A percentile compares a stretch with the other conserved stretches of the same genome.
Conservation (phyloP, 2,329 filamentous ascomycete species). For the Podosphaera xanthii region DNA sequence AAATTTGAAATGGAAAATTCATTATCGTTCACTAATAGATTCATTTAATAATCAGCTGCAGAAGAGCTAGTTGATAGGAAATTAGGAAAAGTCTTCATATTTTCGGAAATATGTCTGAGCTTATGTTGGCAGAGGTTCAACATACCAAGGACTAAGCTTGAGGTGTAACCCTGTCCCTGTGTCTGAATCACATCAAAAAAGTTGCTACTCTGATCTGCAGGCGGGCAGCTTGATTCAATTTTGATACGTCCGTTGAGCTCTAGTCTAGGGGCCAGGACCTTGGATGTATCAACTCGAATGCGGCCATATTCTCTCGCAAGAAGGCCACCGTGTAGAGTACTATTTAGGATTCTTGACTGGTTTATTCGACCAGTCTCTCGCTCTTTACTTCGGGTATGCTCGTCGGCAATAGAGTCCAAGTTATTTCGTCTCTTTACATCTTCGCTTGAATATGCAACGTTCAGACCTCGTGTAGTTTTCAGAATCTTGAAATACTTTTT, state of each 20-base stretch:
- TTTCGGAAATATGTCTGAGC: neutral
- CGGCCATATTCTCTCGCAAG: constrained; percentile 8
- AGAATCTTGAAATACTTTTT: constrained; percentile 48
- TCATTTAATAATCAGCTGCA: neutral
- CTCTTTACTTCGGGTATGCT: constrained; percentile 18
- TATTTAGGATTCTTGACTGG: constrained; percentile 6
- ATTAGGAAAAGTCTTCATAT: neutral
- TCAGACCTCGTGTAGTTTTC: constrained; percentile 25
- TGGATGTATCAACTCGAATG: constrained; percentile 2
- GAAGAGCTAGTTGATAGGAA: neutral
- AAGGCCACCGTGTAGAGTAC: constrained; percentile 8
- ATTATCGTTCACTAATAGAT: neutral
- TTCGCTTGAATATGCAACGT: constrained; percentile 31
- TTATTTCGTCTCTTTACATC: constrained; percentile 31
- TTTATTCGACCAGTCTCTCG: constrained; percentile 8
- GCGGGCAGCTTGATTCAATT: neutral
- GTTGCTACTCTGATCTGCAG: neutral
- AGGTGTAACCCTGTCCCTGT: constrained; percentile 3
- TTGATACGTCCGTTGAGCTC: constrained; percentile 2
- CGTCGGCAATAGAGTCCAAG: neutral
- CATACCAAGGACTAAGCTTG: neutral
- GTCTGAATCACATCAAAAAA: constrained; percentile 6
- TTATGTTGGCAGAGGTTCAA: too few species aligned
- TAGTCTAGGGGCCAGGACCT: constrained; percentile 6
- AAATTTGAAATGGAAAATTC: neutral